Evolutionary conservation across 306 rosid genomes (phyloP).

Genomic region (Corylus americana): DNA sequence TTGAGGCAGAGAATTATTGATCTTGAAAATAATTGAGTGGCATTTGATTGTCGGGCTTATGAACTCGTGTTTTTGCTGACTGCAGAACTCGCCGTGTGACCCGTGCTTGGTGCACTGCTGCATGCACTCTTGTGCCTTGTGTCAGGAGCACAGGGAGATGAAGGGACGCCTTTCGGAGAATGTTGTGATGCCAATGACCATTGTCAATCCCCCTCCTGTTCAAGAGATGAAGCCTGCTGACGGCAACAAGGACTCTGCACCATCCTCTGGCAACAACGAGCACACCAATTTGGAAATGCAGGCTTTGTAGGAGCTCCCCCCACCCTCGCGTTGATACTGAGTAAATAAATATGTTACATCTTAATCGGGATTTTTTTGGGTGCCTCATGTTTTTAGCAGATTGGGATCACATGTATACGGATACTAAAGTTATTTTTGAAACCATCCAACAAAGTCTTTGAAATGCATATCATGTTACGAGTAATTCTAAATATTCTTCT

Average conservation of each 20-base stretch:
- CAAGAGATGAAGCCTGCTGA: slow-evolving; percentile 78
- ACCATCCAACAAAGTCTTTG: background rate
- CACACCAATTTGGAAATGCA: slow-evolving; percentile 85
- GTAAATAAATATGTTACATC: background rate
- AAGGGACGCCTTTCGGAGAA: slow-evolving; percentile 73
- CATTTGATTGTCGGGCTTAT: background rate
- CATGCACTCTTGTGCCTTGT: slow-evolving; percentile 93
- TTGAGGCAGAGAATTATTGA: background rate
- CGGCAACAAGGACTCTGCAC: slow-evolving; percentile 40
- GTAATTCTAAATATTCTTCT: too few species aligned
- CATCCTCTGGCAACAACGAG: slow-evolving; percentile 51
- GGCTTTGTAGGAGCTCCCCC: slow-evolving; percentile 43
- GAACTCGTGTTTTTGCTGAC: slow-evolving; percentile 8
- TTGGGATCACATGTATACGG: slow-evolving; percentile 6
- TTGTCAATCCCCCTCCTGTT: slow-evolving; percentile 77
- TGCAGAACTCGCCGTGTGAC: slow-evolving; percentile 84
- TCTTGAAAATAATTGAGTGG: background rate
- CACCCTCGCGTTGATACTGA: background rate
- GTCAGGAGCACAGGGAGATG: slow-evolving; percentile 98
- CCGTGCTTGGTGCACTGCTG: slow-evolving; percentile 96
- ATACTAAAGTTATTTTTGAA: background rate
- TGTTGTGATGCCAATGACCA: slow-evolving; percentile 63
- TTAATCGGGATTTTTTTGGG: slow-evolving; percentile 10
- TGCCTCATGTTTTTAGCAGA: slow-evolving; percentile 4
- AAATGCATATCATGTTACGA: background rate